phyloP scores from a whole-genome alignment of 768 basidiomycete species.

The Boletus rex-veris region DNA sequence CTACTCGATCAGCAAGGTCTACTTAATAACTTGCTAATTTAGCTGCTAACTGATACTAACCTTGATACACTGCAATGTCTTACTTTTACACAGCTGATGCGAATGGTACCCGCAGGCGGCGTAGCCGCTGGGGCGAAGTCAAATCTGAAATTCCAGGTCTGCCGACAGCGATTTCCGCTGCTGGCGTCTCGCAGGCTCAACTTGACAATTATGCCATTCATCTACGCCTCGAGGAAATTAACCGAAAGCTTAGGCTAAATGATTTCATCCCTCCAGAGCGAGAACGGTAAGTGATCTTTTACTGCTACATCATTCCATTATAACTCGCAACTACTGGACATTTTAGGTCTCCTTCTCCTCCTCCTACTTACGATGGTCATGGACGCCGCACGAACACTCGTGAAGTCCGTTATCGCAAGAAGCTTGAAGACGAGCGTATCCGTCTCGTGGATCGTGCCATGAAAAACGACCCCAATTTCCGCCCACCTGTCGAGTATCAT shows the following conservation, averaged over 20 bases:
- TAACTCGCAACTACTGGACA: slow-evolving; percentile 12
- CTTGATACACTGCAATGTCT: slow-evolving; percentile 40
- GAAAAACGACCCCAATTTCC: slow-evolving; percentile 98
- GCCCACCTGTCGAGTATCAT: slow-evolving; percentile 94
- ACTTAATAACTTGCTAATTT: slow-evolving; percentile 34
- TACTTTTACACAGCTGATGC: slow-evolving; percentile 62
- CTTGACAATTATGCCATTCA: slow-evolving; percentile 98
- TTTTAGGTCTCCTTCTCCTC: slow-evolving; percentile 87
- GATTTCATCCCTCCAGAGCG: slow-evolving; percentile 95
- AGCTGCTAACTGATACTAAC: slow-evolving; percentile 55
- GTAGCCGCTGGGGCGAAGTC: slow-evolving; percentile 96
- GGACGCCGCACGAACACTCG: slow-evolving; percentile 98
- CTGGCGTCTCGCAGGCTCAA: slow-evolving; percentile 92
- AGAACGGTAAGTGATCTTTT: slow-evolving; percentile 56
- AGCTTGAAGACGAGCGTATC: slow-evolving; percentile 89
- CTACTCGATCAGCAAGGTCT: slow-evolving; percentile 30
- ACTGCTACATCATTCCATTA: background rate
- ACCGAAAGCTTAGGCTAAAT: slow-evolving; percentile 88
- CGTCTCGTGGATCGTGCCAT: slow-evolving; percentile 92
- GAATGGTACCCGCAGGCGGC: slow-evolving; percentile 88
- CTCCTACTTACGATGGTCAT: slow-evolving; percentile 95
- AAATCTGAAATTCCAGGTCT: slow-evolving; percentile 88
- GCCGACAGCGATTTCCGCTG: slow-evolving; percentile 90
- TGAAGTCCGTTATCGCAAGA: slow-evolving; percentile 97
- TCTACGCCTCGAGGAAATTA: slow-evolving; percentile 94